These are phyloP conservation scores for Fomitopsis serialis DNA, from an alignment of 768 basidiomycete species.

Conservation along the genomic window DNA sequence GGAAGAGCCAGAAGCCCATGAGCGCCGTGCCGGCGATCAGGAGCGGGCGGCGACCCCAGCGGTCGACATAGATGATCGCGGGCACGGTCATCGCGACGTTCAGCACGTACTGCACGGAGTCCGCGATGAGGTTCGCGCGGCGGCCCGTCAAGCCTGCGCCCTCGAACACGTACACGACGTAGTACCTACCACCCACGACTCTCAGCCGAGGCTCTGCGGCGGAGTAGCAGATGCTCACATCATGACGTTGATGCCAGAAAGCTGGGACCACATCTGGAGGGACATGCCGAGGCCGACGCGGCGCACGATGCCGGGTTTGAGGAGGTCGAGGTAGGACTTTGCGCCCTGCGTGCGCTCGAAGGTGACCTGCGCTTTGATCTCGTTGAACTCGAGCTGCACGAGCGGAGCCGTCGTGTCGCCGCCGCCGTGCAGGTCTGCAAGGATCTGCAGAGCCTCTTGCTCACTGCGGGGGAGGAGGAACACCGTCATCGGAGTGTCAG, in stretches of 20 bases:
- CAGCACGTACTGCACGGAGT: slow-evolving; percentile 55
- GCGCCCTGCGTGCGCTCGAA: slow-evolving; percentile 68
- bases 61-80: slow-evolving; percentile 62
- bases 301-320: slow-evolving; percentile 61
- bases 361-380: slow-evolving; percentile 51
- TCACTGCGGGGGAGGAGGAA: slow-evolving; percentile 25
- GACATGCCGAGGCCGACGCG: slow-evolving; percentile 65
- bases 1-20: slow-evolving; percentile 75
- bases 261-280: slow-evolving; percentile 80
- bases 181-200: slow-evolving; percentile 36
- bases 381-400: slow-evolving; percentile 64
- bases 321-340: slow-evolving; percentile 61
- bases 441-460: slow-evolving; percentile 61
- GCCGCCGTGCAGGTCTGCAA: slow-evolving; percentile 68
- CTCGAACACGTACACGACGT: slow-evolving; percentile 65
- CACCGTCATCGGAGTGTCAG: background rate
- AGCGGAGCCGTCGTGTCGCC: slow-evolving; percentile 56
- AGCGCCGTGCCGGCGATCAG: slow-evolving; percentile 55
- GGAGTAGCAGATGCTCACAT: slow-evolving; percentile 40
- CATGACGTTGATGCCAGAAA: slow-evolving; percentile 79
- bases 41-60: slow-evolving; percentile 77
- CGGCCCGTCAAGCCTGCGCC: slow-evolving; percentile 73
- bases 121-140: slow-evolving; percentile 70
- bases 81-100: slow-evolving; percentile 38
- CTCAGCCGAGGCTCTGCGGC: background rate